Base-by-base conservation (phyloP, 495 filamentous ascomycete species). In the Lasiosphaeria hispida region DNA sequence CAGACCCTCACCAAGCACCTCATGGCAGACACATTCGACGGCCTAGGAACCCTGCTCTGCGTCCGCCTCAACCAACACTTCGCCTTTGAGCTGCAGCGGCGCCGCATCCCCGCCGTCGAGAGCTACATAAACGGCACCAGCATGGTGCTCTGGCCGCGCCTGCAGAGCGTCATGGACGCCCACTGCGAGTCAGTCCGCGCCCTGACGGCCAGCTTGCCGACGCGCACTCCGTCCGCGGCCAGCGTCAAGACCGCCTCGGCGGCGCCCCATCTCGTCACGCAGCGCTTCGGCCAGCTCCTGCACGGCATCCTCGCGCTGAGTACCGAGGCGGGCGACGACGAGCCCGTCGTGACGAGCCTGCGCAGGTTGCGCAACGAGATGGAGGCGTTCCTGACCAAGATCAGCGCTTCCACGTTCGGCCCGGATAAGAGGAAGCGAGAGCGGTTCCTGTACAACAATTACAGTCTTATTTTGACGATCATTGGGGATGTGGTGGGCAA, bases 91-190 rank as follows among this genome's bases (percentile, higher is more conserved):
- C 80, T 96, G 7, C 94, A 98, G 69, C 83, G 94, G 7, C 85
- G 93, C 44, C 91, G 92, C 65, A 84, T 96, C 2, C 95, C 94
- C 9, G 86, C 90, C 4, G 86, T 88, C 2, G 94, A 98, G 57
- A 82, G 83, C 33, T 97, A 97, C 69, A 87, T 97, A 64, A 98
- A 97, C 70, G 92, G 86, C 14, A 94, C 91, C 18, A 88, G 87
- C 62, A 97, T 98, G 93, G 84, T 90, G 7, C 84, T 98, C 5
- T 98, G 94, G 94, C 94, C 94, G 4, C 87, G 92, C 33, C 90
- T 98, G 68, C 95, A 97, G 74, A 81, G 87, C 18, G 84, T 94
- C 65, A 96, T 97, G 86, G 91, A 96, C 63, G 78, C 84, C n/a
- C 94, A 97, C 67, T 87, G 87, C 72, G 90, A 96, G 40, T 93